These are phyloP conservation scores for Pseudogymnoascus sp. DNA, from an alignment of 2,329 filamentous ascomycete genomes.

Conservation along the genomic window DNA sequence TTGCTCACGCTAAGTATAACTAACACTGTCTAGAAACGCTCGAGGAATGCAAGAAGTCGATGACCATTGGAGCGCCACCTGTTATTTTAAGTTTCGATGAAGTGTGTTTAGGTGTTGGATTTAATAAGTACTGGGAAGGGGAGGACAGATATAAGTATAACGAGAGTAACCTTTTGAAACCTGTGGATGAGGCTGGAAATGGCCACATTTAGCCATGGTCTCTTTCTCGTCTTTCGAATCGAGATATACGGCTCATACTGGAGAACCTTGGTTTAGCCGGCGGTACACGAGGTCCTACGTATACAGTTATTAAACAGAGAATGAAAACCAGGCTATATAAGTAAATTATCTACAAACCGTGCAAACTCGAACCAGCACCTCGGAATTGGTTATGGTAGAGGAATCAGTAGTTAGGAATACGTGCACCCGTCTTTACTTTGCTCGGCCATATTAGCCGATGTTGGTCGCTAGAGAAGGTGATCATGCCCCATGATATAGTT, in stretches of 20 bases:
- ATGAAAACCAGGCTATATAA: neutral
- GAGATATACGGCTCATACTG: neutral
- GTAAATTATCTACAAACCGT: neutral
- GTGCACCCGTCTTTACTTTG: too few species aligned
- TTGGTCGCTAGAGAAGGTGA: too few species aligned
- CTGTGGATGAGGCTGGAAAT: neutral
- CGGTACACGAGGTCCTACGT: neutral
- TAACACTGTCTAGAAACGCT: constrained; percentile 31
- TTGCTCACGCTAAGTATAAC: constrained; percentile 38
- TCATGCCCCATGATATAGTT: too few species aligned
- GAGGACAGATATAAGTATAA: constrained; percentile 22
- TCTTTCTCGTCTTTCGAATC: neutral
- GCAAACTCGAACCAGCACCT: neutral
- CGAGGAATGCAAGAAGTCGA: constrained; percentile 35
- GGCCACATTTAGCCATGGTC: neutral
- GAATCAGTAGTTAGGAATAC: neutral
- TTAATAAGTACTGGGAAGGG: constrained; percentile 35
- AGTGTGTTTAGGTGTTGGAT: constrained; percentile 39
- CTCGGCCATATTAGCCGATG: too few species aligned
- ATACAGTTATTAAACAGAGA: neutral
- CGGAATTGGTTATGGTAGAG: neutral
- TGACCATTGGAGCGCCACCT: constrained; percentile 35
- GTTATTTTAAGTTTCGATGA: constrained; percentile 37
- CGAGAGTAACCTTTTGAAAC: constrained; percentile 11
- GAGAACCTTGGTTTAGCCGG: neutral